Evolutionary conservation across 1,139 yeast species (phyloP).

Genomic region (Suhomyces terraborum): DNA sequence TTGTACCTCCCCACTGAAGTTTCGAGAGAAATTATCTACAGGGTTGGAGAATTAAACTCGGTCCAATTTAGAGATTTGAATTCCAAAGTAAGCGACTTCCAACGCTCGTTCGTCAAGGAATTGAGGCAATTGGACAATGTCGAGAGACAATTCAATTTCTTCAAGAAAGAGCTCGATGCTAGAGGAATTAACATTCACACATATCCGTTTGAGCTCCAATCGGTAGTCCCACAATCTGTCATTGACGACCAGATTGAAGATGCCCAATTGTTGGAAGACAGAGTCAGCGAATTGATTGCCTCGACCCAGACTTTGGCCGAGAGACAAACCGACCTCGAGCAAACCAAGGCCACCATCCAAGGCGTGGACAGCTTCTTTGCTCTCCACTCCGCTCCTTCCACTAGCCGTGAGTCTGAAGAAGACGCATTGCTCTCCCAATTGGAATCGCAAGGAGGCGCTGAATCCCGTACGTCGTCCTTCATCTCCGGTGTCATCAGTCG

Average conservation of each 20-base stretch:
- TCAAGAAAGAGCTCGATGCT: conserved; percentile 50
- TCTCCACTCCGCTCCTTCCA: conserved; percentile 29
- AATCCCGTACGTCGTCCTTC: conserved; percentile 39
- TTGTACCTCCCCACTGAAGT: conserved; percentile 73
- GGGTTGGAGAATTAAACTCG: conserved; percentile 63
- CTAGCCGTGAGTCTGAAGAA: conserved; percentile 15
- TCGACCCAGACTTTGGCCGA: conserved; percentile 38
- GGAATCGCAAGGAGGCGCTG: conserved; percentile 29
- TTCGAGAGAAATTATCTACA: conserved; percentile 63
- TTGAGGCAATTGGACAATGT: conserved; percentile 67
- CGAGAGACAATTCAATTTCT: conserved; percentile 61
- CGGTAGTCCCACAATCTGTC: conserved; percentile 55
- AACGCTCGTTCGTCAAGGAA: conserved; percentile 70
- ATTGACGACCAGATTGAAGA: conserved; percentile 75
- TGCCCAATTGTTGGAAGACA: conserved; percentile 54
- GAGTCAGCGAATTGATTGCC: conserved; percentile 44
- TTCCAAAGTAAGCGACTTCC: conserved; percentile 66
- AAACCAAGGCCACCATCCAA: conserved; percentile 45
- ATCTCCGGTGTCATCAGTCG: conserved; percentile 85
- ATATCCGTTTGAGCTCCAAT: conserved; percentile 47
- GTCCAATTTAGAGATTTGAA: conserved; percentile 74
- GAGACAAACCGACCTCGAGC: conserved; percentile 41
- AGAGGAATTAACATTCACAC: conserved; percentile 48
- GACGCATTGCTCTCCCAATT: conserved; percentile 31
- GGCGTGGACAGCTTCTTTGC: conserved; percentile 69